Evolutionary conservation across 108 stramenopile species (phyloP).

Genomic region (Skeletonema marinoi): DNA sequence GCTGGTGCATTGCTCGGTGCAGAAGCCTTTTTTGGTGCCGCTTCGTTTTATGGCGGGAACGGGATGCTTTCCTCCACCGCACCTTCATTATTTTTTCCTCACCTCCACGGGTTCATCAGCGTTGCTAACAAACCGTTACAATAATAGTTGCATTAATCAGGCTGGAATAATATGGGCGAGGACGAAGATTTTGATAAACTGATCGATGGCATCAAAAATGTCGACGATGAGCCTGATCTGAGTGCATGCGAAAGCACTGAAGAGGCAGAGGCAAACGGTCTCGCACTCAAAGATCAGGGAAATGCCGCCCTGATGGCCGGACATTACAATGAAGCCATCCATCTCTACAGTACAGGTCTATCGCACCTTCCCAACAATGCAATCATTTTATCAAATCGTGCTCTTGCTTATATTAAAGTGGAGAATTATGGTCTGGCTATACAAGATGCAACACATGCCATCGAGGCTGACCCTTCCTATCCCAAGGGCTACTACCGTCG

Average conservation of each 20-base stretch:
- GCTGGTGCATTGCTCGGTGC: too few species aligned
- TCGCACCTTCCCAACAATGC: conserved; percentile 75
- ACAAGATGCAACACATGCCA: conserved; percentile 87
- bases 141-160: not conserved
- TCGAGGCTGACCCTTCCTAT: conserved; percentile 89
- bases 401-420: conserved; percentile 92
- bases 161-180: not conserved
- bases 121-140: not conserved
- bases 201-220: conserved; percentile 30
- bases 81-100: too few species aligned
- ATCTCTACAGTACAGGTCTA: conserved; percentile 76
- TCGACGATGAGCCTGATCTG: conserved; percentile 43
- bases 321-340: conserved; percentile 78
- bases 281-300: conserved; percentile 75
- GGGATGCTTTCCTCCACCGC: too few species aligned
- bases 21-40: too few species aligned
- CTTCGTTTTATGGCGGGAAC: too few species aligned
- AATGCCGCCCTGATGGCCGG: conserved; percentile 71
- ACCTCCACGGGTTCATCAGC: too few species aligned
- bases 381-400: conserved; percentile 92
- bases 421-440: conserved; percentile 98
- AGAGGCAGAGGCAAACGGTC: conserved; percentile 44
- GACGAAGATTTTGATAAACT: conserved; percentile 29
- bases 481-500: conserved; percentile 97
- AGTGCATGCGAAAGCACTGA: conserved; percentile 24